phyloP scores from a whole-genome alignment of 2,329 filamentous ascomycete genomes.

The Mollisiaceae sp. region DNA sequence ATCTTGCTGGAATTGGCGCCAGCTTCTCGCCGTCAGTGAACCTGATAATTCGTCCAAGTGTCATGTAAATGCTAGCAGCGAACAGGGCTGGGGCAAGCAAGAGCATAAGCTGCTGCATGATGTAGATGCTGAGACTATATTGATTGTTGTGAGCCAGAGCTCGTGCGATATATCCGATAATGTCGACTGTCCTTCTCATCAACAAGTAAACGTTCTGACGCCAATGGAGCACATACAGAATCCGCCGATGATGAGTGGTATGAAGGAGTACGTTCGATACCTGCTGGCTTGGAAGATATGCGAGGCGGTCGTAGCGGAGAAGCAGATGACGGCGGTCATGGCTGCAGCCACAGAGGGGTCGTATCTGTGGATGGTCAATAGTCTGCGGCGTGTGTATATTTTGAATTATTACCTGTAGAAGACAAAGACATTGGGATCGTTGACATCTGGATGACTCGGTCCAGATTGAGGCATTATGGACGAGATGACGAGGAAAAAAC shows the following conservation, averaged over 20 bases:
- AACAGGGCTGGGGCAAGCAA: constrained; percentile 47
- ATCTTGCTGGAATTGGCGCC: constrained; percentile 46
- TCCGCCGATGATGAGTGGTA: constrained; percentile 52
- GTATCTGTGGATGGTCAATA: constrained; percentile 43
- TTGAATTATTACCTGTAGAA: constrained; percentile 36
- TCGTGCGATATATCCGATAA: constrained; percentile 44
- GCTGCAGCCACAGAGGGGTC: constrained; percentile 52
- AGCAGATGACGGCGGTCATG: constrained; percentile 46
- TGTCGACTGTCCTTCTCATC: constrained; percentile 34
- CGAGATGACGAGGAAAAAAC: neutral
- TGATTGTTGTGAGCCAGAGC: constrained; percentile 31
- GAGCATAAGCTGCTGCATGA: constrained; percentile 45
- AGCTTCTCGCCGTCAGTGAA: constrained; percentile 44
- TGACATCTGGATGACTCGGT: constrained; percentile 30
- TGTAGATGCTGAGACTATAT: constrained; percentile 39
- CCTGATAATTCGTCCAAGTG: constrained; percentile 45
- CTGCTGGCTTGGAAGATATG: constrained; percentile 42
- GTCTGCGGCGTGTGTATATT: too few species aligned
- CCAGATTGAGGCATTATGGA: neutral
- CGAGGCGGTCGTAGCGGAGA: constrained; percentile 37
- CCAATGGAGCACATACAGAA: constrained; percentile 46
- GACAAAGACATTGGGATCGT: constrained; percentile 41
- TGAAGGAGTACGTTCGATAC: constrained; percentile 47
- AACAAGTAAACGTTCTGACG: neutral
- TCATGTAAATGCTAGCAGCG: constrained; percentile 48